These are phyloP conservation scores for Aspergillus puulaauensis DNA, from an alignment of 2,329 filamentous ascomycete species.

Conservation along the genomic window DNA sequence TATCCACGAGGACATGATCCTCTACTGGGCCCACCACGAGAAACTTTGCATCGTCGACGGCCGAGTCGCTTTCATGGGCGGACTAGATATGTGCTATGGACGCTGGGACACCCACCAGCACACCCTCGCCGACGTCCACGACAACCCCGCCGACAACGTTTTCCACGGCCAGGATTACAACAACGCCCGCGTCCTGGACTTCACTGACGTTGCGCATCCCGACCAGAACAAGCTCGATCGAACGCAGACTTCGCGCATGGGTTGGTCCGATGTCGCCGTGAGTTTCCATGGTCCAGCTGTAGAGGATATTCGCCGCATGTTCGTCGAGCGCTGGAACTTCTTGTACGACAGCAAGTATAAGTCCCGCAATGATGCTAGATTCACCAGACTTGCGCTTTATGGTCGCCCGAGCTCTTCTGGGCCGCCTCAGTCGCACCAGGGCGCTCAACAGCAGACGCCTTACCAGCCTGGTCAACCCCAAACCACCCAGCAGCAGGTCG, in stretches of 20 bases:
- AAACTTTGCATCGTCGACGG: constrained; percentile 83
- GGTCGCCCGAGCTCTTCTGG: constrained; percentile 30
- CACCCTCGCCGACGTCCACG: constrained; percentile 80
- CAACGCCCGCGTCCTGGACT: constrained; percentile 81
- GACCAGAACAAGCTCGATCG: constrained; percentile 85
- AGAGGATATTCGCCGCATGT: constrained; percentile 72
- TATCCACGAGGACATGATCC: constrained; percentile 73
- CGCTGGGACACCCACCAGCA: constrained; percentile 88
- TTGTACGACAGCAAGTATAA: constrained; percentile 82
- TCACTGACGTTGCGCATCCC: constrained; percentile 74
- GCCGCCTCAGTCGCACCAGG: constrained; percentile 8
- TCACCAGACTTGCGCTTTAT: constrained; percentile 40
- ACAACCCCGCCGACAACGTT: constrained; percentile 71
- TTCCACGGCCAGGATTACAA: constrained; percentile 94
- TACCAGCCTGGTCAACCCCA: constrained; percentile 9
- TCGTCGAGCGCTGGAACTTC: constrained; percentile 87
- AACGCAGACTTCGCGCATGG: constrained; percentile 78
- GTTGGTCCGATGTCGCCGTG: constrained; percentile 85
- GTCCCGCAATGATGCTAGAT: constrained; percentile 53
- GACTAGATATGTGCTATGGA: constrained; percentile 83
- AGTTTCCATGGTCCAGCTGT: constrained; percentile 74
- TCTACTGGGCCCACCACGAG: constrained; percentile 94
- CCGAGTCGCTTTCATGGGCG: constrained; percentile 84
- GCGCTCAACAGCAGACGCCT: constrained; percentile 10
- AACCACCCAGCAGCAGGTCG: background rate